A percentile compares a stretch with the other conserved stretches of the same genome.
Conservation (phyloP, 1,284 basidiomycete genomes). For the Ceratobasidium papillatum region DNA sequence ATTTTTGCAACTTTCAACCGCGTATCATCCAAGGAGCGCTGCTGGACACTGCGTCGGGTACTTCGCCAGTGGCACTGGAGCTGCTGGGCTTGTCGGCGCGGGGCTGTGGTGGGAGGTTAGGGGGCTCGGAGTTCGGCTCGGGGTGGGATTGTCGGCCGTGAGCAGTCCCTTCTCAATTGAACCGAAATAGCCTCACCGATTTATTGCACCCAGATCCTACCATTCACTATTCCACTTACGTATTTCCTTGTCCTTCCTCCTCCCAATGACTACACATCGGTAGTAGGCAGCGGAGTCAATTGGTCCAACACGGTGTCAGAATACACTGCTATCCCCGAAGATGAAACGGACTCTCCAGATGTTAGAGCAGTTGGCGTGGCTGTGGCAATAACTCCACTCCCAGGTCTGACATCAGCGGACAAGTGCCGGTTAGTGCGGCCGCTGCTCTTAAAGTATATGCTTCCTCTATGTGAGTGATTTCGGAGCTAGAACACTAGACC, state of each 20-base stretch:
- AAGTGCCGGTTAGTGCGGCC: slow-evolving; percentile 81
- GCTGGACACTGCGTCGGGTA: slow-evolving; percentile 78
- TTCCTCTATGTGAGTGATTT: slow-evolving; percentile 72
- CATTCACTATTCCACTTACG: slow-evolving; percentile 75
- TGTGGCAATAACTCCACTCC: slow-evolving; percentile 45
- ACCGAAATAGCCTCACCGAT: neutral
- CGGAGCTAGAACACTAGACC: neutral
- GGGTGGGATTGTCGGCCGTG: slow-evolving; percentile 83
- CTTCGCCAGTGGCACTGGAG: slow-evolving; percentile 92
- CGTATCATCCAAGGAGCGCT: slow-evolving; percentile 73
- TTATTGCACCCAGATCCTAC: slow-evolving; percentile 66
- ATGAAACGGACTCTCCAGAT: slow-evolving; percentile 49
- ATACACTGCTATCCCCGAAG: slow-evolving; percentile 54
- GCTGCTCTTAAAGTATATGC: slow-evolving; percentile 78
- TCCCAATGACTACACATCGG: slow-evolving; percentile 57
- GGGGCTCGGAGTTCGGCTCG: slow-evolving; percentile 81
- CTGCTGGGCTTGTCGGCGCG: slow-evolving; percentile 91
- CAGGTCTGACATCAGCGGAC: slow-evolving; percentile 68
- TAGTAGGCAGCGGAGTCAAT: slow-evolving; percentile 23
- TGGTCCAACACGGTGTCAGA: slow-evolving; percentile 27
- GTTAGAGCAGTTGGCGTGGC: neutral
- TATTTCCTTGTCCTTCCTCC: slow-evolving; percentile 80
- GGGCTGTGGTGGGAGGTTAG: slow-evolving; percentile 95
- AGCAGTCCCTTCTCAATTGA: slow-evolving; percentile 45
- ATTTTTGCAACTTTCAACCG: slow-evolving; percentile 92